Base-by-base conservation (phyloP, 2,329 filamentous ascomycete species). In the Fusarium floridanum region DNA sequence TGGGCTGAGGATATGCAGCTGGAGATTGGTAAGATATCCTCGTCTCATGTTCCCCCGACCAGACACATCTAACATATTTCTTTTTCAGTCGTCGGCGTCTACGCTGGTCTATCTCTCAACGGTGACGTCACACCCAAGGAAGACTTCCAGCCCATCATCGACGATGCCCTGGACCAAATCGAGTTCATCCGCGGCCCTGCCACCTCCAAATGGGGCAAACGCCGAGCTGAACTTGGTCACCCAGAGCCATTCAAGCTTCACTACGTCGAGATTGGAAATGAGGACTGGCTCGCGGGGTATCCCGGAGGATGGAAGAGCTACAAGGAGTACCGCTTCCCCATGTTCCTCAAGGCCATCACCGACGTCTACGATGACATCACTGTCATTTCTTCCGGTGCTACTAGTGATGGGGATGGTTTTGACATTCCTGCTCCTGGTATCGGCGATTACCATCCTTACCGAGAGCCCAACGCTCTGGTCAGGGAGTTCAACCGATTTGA, bases 251-350 rank as follows among this genome's bases (percentile, higher is more conserved):
- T 90, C 82, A 83, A 80, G 34, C 84, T 93, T 59, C 84, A 87
- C 12, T 91, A 88, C 74, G 89, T 93, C 64, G 91, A 93, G 81
- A 82, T 93, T 50, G 91, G 92, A 68, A 93, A 93, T 79, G 91
- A 93, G 79, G 91, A 93, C 75, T 89, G 88, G 84, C 86, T 92
- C 5, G 86, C 85, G 29, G 85, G 85, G 5, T 87, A 86, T 6
- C 83, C 85, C 2, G 76, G 78, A 0, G 85, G 87, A 6, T 87
- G 84, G 79, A 81, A 85, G 2, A 85, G 87, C 7, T 88, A 86
- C 76, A 84, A 86, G 60, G 86, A 88, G 67, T 88, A 88, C 74
- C 88, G 91, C 5, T 91, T 92, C 79, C 84, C 86, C 6, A 82
- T 86, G 75, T 91, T 93, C 81, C 85, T 91, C 70, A 80, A 90